Conservation (phyloP, 2,329 filamentous ascomycete species). For the Zymoseptoria crescenta region DNA sequence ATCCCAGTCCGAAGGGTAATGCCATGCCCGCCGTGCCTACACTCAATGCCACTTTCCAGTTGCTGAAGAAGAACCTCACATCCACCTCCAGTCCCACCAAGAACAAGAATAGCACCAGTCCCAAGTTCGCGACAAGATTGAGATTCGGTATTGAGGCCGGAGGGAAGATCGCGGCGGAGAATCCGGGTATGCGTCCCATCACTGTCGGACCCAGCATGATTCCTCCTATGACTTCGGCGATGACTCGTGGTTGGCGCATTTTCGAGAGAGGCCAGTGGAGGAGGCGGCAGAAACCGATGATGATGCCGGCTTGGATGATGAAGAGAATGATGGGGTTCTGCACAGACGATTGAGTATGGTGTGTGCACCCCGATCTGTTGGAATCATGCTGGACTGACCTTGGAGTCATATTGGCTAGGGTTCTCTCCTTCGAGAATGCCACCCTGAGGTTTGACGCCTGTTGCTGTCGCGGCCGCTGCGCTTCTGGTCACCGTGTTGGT, state of each 20-base stretch:
- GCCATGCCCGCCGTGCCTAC: constrained; percentile 75
- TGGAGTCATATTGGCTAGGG: constrained; percentile 60
- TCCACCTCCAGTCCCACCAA: constrained; percentile 84
- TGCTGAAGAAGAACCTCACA: constrained; percentile 64
- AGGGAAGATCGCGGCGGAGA: constrained; percentile 70
- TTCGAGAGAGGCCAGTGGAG: constrained; percentile 70
- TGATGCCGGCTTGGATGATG: constrained; percentile 66
- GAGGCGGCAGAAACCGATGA: constrained; percentile 65
- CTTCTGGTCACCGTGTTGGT: constrained; percentile 14
- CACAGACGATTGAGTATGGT: neutral
- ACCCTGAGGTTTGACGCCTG: constrained; percentile 45
- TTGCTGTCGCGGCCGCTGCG: constrained; percentile 14
- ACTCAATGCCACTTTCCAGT: constrained; percentile 71
- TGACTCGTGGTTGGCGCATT: constrained; percentile 72
- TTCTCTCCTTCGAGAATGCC: constrained; percentile 66
- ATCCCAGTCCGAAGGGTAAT: constrained; percentile 74
- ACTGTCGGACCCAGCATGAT: constrained; percentile 81
- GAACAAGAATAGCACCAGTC: constrained; percentile 78
- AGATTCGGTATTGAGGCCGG: constrained; percentile 64
- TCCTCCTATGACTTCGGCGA: constrained; percentile 77
- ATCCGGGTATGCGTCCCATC: constrained; percentile 77
- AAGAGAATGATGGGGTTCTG: constrained; percentile 65
- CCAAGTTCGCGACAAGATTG: constrained; percentile 71
- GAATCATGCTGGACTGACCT: constrained; percentile 20
- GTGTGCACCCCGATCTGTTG: neutral